A percentile compares a stretch with the other conserved stretches of the same genome.
phyloP scores from a whole-genome alignment of 1,284 basidiomycete species.

The Sporisorium graminicola region DNA sequence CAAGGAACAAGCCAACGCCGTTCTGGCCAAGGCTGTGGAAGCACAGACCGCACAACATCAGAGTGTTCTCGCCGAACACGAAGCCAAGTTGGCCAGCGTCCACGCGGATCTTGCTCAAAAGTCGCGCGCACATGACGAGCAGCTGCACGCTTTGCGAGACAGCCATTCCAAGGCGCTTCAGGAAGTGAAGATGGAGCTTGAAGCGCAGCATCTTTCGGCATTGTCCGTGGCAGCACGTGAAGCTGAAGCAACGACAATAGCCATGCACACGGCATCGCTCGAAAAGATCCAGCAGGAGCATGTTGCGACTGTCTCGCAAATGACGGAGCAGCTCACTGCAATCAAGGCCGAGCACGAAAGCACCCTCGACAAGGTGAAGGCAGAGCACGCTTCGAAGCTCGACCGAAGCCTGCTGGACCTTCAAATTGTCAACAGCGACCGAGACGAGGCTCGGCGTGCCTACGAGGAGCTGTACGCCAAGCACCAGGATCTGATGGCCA shows the following conservation, averaged over 20 bases:
- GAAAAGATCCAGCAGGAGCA: conserved; percentile 31
- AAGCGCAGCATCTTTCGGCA: conserved; percentile 42
- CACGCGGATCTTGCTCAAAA: conserved; percentile 16
- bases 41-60: conserved; percentile 36
- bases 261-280: conserved; percentile 21
- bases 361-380: conserved; percentile 18
- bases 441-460: conserved; percentile 41
- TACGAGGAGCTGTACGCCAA: conserved; percentile 52
- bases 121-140: conserved; percentile 13
- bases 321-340: conserved; percentile 12
- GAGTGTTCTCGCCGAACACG: conserved; percentile 23
- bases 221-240: conserved; percentile 29
- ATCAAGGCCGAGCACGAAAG: conserved; percentile 21
- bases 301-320: conserved; percentile 9
- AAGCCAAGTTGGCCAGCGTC: conserved; percentile 17
- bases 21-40: conserved; percentile 30
- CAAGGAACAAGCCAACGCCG: conserved; percentile 31
- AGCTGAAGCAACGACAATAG: conserved; percentile 18
- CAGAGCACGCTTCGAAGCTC: conserved; percentile 40
- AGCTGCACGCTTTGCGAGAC: conserved; percentile 17
- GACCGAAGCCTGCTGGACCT: conserved; percentile 39
- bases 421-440: conserved; percentile 29
- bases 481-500: conserved; percentile 43
- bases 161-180: conserved; percentile 24
- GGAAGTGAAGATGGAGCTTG: conserved; percentile 36